Evolutionary conservation across 805 yeast species (phyloP).

Genomic region (Allodekkera sacchari): DNA sequence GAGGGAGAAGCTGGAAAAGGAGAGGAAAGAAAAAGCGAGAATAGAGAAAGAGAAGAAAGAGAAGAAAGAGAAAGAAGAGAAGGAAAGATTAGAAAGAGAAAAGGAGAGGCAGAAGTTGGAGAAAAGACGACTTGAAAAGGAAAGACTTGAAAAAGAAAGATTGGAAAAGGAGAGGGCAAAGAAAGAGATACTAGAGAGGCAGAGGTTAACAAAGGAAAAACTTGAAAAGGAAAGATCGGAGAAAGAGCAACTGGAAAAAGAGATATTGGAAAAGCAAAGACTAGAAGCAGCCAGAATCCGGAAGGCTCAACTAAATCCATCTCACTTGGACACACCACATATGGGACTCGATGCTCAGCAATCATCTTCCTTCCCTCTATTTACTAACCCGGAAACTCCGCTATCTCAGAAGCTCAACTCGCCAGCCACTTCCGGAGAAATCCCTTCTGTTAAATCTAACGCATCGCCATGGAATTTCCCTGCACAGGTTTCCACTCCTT

Average conservation of each 20-base stretch:
- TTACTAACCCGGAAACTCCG: constrained; percentile 27
- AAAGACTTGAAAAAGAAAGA: constrained; percentile 38
- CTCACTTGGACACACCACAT: constrained; percentile 26
- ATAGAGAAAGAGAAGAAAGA: constrained; percentile 3
- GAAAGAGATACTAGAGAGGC: constrained; percentile 40
- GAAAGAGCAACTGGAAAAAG: constrained; percentile 34
- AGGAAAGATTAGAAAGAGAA: constrained; percentile 1
- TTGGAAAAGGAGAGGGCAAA: constrained; percentile 32
- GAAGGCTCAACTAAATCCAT: constrained; percentile 24
- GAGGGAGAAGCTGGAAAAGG: constrained; percentile 7
- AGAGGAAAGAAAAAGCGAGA: constrained; percentile 1
- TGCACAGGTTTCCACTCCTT: too few species aligned
- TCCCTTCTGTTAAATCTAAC: too few species aligned
- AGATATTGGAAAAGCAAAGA: constrained; percentile 24
- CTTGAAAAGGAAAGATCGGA: constrained; percentile 32
- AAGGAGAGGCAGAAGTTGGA: background rate
- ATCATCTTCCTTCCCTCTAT: too few species aligned
- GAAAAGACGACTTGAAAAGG: constrained; percentile 34
- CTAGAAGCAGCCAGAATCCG: constrained; percentile 32
- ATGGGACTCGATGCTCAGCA: too few species aligned
- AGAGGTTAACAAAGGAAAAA: constrained; percentile 34
- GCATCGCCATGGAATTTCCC: too few species aligned
- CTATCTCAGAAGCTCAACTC: constrained; percentile 19
- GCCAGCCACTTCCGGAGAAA: constrained; percentile 15
- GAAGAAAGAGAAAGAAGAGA: constrained; percentile 3